Evolutionary conservation across 257 asterid genomes (phyloP).

Genomic region (Solanum sejunctum): DNA sequence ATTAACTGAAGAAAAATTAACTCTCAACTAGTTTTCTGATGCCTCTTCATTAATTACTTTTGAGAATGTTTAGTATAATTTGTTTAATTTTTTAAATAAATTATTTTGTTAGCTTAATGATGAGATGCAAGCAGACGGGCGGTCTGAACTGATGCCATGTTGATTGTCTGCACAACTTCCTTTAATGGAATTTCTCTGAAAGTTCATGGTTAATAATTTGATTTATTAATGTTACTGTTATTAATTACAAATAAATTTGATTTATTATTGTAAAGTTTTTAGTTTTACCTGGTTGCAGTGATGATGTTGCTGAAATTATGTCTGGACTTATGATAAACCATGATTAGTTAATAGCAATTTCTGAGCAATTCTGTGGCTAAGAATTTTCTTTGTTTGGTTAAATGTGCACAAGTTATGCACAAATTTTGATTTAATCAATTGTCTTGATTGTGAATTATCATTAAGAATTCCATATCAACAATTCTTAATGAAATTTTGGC

Average conservation of each 20-base stretch:
- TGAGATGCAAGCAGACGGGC: neutral
- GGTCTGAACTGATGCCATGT: neutral
- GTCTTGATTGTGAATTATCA: no score
- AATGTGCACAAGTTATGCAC: no score
- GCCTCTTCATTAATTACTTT: neutral
- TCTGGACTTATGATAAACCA: conserved; percentile 6
- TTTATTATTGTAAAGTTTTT: neutral
- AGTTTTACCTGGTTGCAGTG: neutral
- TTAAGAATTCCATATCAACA: no score
- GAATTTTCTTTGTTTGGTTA: neutral
- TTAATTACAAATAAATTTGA: neutral
- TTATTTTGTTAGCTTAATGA: neutral
- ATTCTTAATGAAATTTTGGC: no score
- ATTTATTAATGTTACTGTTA: neutral
- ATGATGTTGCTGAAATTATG: conserved; percentile 1
- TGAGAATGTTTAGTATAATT: no score
- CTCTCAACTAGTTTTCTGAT: conserved; percentile 20
- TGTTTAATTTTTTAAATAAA: neutral
- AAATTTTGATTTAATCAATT: no score
- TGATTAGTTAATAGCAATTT: conserved; percentile 1
- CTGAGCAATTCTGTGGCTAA: neutral
- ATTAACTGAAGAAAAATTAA: conserved; percentile 3
- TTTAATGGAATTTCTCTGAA: neutral
- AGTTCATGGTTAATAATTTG: neutral
- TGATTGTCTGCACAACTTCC: neutral